Base-by-base conservation (phyloP, 2,329 filamentous ascomycete genomes). In the Aspergillus sp. region DNA sequence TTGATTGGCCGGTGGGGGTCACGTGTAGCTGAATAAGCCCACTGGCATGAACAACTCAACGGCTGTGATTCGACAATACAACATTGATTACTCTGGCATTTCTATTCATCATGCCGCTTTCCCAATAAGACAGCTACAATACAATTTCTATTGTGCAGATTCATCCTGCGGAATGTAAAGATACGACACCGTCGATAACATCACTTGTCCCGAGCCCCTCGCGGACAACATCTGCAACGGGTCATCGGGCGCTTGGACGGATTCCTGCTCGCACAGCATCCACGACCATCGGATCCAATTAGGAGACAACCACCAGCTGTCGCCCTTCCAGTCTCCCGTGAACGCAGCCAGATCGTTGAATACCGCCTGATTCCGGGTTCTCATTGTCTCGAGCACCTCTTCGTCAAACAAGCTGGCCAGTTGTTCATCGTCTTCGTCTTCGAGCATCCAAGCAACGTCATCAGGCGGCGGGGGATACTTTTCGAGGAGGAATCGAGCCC, bases 281-380 rank as follows among this genome's bases (percentile, higher is more conserved):
- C 69, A 73, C 20, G 67, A 66, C 71, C 72, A 74, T 41, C 69
- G 66, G 42, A 74, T 15, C 64, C 64, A 67, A 17, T 67, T 62
- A 5, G 62, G 54, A 23, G 65, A 63, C 25, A 71, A 51, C 68
- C 68, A 71, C 54, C 60, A 63, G 44, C 56, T 57, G n/a, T 54
- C 54, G n/a, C 52, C 46, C 43, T 55, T 39, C 53, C 51, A 56
- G 12, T 51, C 51, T 3, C 58, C 60, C 3, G 57, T 55, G 27
- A 55, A 54, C 20, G 32, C 32, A 15, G 52, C 50, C 22, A 64
- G 17, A 9, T 25, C 44, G 1, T 47, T 43, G 42, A 61, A 58
- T 13, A 53, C 27, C 0, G 45, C 37, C 3, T 47, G 32, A 7
- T 53, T 49, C 19, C 47, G 49, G 4, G 42, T 43, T 3, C 49